These are phyloP conservation scores for Pleurotus djamor DNA, from an alignment of 768 basidiomycete genomes.

Conservation along the genomic window DNA sequence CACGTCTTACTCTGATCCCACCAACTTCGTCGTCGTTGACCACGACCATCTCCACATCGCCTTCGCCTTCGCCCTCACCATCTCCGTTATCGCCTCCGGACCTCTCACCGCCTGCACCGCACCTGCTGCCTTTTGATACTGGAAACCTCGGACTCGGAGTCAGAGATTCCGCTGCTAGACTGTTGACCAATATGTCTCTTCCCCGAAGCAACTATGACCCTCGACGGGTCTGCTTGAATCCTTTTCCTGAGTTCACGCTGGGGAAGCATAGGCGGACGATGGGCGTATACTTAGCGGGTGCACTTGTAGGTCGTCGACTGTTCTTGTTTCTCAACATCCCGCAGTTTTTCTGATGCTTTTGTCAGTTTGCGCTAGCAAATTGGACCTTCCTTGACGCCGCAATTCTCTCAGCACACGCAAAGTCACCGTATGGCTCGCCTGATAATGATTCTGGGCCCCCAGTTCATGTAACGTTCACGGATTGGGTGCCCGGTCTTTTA, in stretches of 20 bases:
- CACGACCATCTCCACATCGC: too few species aligned
- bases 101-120: too few species aligned
- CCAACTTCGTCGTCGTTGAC: too few species aligned
- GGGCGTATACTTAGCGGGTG: conserved; percentile 91
- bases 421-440: conserved; percentile 68
- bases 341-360: neutral
- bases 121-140: too few species aligned
- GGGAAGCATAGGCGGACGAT: conserved; percentile 78
- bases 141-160: too few species aligned
- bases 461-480: conserved; percentile 84
- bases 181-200: conserved; percentile 45
- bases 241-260: conserved; percentile 74
- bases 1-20: too few species aligned
- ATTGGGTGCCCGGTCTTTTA: conserved; percentile 97
- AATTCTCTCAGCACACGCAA: conserved; percentile 85
- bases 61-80: too few species aligned
- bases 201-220: conserved; percentile 82
- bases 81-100: too few species aligned
- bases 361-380: conserved; percentile 91
- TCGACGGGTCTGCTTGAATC: conserved; percentile 82
- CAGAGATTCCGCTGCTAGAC: too few species aligned
- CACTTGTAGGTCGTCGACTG: conserved; percentile 81
- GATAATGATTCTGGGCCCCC: conserved; percentile 46
- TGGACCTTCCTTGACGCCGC: conserved; percentile 96
- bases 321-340: too few species aligned